Conservation (phyloP, 352 stramenopile genomes). For the Aphanomyces invadans region DNA sequence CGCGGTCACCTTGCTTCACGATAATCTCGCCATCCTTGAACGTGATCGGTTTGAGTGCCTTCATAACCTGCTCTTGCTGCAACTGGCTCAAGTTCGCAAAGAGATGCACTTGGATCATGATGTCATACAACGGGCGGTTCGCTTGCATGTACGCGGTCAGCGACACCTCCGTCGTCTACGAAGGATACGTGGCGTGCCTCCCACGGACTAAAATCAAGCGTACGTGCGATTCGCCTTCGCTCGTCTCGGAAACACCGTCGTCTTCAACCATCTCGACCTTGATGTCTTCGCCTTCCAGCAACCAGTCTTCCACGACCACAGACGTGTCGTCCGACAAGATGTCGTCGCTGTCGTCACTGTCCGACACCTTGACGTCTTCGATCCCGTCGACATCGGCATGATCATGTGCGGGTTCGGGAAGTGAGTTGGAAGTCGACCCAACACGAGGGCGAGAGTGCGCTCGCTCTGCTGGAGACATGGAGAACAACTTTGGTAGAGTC, state of each 20-base stretch:
- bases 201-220: neutral
- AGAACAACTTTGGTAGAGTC: neutral
- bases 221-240: constrained; percentile 6
- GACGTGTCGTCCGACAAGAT: neutral
- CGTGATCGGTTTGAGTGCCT: constrained; percentile 74
- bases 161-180: constrained; percentile 52
- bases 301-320: constrained; percentile 13
- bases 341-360: constrained; percentile 13
- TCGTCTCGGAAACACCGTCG: neutral
- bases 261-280: constrained; percentile 19
- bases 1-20: constrained; percentile 75
- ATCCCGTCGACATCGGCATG: neutral
- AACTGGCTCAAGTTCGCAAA: constrained; percentile 82
- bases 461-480: neutral
- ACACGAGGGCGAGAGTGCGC: neutral
- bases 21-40: constrained; percentile 80
- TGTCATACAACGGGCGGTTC: constrained; percentile 82
- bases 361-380: neutral
- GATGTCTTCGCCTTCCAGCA: constrained; percentile 16
- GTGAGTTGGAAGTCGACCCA: neutral
- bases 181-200: neutral
- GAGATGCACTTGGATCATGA: constrained; percentile 83
- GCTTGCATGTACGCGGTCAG: constrained; percentile 69
- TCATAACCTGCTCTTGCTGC: constrained; percentile 82
- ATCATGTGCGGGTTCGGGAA: neutral